Percentiles rank a stretch among this genome's conserved stretches.
These are phyloP conservation scores for Avena insularis DNA, from an alignment of 176 grass and related monocot species.

Conservation along the genomic window DNA sequence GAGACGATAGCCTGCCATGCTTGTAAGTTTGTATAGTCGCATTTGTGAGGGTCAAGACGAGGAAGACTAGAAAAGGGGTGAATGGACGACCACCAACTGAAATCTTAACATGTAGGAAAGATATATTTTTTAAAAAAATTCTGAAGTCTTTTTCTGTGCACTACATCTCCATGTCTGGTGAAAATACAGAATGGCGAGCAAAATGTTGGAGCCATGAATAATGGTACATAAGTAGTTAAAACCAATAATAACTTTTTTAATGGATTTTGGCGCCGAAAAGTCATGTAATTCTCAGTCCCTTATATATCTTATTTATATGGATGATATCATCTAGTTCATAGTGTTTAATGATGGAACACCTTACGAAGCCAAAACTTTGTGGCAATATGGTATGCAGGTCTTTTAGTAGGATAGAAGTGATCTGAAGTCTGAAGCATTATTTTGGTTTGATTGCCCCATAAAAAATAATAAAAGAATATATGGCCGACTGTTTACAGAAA, in stretches of 20 bases:
- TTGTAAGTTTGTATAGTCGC: not conserved
- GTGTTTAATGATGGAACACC: not conserved
- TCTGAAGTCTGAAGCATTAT: not conserved
- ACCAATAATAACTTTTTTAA: not conserved
- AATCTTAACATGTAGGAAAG: not conserved
- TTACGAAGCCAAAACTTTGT: slow-evolving; percentile 1
- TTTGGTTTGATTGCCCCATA: slow-evolving; percentile 13
- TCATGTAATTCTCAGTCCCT: not conserved
- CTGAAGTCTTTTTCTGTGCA: slow-evolving; percentile 6
- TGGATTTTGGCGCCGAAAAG: not conserved
- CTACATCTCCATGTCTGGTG: slow-evolving; percentile 11
- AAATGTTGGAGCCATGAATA: not conserved
- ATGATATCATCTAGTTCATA: not conserved
- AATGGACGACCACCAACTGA: not conserved
- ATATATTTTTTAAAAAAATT: not conserved
- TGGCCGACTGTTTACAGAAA: not conserved
- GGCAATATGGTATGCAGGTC: not conserved
- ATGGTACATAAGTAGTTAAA: not conserved
- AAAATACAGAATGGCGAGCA: not conserved
- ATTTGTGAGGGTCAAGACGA: not conserved
- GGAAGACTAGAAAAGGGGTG: not conserved
- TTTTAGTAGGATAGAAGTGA: not conserved
- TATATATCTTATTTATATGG: not conserved
- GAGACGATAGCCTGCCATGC: not conserved
- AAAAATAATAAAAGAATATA: not conserved